Base-by-base conservation (phyloP, 345 rosid species). In the Boechera divaricarpa region DNA sequence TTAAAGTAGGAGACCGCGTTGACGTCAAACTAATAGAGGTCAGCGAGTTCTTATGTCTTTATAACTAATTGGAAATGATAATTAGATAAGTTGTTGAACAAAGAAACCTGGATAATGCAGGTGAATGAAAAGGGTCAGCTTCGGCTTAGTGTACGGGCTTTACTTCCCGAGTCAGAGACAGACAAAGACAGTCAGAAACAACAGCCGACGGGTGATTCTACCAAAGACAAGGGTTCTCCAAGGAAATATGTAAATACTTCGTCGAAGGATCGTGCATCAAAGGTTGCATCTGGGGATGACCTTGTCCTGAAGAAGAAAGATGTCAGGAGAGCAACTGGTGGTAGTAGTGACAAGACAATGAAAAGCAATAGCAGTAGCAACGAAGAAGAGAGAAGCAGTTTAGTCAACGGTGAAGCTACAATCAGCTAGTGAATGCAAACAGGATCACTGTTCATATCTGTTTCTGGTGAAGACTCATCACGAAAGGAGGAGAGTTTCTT, bases 11-110 rank as follows among this genome's bases (percentile, higher is more conserved):
- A 76, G 98, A 95, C 66, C 96, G 62, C 59, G 69, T 95, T 77
- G 99, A 95, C 72, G 99, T 95, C 71, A 95, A 95, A 77, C 93
- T 95, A 74, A 92, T 88, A 9, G 98, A 95, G 97, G 98, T 94
- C 72, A 64, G 83, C 58, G 29, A 64, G 60, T 57, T 58, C 60
- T 58, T 54, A 39, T 55, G 15, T 70, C 71, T 53, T 32, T 41
- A 4, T 69, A 61, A 18, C 59, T 77, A 24, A 26, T 16, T 38
- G 63, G 54, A 58, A 44, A 56, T 29, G 71, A 53, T 35, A 21
- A 42, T 9, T 18, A 18, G 66, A 72, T 57, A 48, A 31, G 57
- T 65, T 65, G 72, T 67, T 72, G 63, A 78, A 78, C 74, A 44
- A 52, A 53, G 29, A 77, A 42, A 42, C 67, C 36, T 26, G 49